A percentile compares a stretch with the other conserved stretches of the same genome.
Evolutionary conservation across 768 basidiomycete species (phyloP).

Genomic region (Leucosporidium scottii): DNA sequence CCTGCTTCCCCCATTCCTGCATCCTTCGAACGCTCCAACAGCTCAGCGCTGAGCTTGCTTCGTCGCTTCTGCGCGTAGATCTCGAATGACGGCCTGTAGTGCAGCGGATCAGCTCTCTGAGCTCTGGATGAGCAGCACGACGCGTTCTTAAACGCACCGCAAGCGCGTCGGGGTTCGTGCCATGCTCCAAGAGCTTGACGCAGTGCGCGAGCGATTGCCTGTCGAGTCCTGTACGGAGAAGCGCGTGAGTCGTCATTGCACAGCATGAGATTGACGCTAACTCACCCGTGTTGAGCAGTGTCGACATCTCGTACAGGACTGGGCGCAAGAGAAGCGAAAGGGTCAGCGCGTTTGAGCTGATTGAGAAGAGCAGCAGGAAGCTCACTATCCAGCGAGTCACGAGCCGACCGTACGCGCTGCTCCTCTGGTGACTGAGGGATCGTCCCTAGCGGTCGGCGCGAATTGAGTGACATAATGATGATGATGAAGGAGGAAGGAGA

Average conservation of each 20-base stretch:
- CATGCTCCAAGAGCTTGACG: neutral
- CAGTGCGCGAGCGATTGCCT: neutral
- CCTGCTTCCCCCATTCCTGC: too few species aligned
- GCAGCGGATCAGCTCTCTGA: neutral
- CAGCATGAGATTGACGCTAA: too few species aligned
- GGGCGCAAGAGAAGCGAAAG: neutral
- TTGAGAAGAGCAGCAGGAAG: too few species aligned
- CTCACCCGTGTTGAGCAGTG: neutral
- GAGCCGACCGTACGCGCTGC: too few species aligned
- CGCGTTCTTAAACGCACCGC: neutral
- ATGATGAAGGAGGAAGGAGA: too few species aligned
- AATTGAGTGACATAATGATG: too few species aligned
- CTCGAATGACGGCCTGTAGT: neutral
- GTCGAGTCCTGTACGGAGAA: neutral
- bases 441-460: too few species aligned
- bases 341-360: too few species aligned
- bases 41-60: neutral
- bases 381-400: too few species aligned
- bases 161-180: neutral
- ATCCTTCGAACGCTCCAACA: too few species aligned
- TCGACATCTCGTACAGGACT: constrained; percentile 3
- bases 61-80: neutral
- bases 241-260: neutral
- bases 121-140: neutral
- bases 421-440: too few species aligned